Conservation (phyloP, 495 filamentous ascomycete genomes). For the Viridothelium virens region DNA sequence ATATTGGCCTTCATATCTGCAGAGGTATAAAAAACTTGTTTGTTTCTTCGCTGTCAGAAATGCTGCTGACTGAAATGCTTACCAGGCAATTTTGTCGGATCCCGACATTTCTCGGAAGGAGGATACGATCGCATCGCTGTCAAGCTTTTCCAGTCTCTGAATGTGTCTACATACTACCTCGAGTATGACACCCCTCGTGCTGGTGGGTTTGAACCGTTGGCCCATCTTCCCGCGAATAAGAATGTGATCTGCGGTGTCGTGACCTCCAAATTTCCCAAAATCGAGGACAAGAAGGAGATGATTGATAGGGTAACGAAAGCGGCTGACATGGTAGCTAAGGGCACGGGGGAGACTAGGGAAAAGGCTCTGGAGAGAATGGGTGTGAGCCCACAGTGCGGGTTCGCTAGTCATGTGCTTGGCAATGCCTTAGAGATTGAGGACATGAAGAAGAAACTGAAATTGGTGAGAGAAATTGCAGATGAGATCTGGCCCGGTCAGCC, state of each 20-base stretch:
- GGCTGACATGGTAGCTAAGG: slow-evolving; percentile 63
- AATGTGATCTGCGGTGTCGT: slow-evolving; percentile 70
- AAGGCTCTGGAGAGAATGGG: slow-evolving; percentile 55
- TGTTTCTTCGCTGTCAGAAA: slow-evolving; percentile 38
- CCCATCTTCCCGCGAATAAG: slow-evolving; percentile 61
- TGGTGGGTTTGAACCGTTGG: slow-evolving; percentile 72
- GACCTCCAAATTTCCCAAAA: slow-evolving; percentile 61
- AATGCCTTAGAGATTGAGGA: slow-evolving; percentile 53
- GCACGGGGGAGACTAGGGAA: slow-evolving; percentile 40
- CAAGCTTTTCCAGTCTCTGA: slow-evolving; percentile 68
- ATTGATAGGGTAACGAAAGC: slow-evolving; percentile 59
- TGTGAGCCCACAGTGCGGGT: slow-evolving; percentile 74
- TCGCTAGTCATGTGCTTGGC: slow-evolving; percentile 57
- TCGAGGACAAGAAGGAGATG: slow-evolving; percentile 69
- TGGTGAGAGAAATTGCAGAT: slow-evolving; percentile 44
- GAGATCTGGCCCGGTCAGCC: slow-evolving; percentile 43
- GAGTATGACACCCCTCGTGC: slow-evolving; percentile 73
- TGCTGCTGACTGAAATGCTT: slow-evolving; percentile 54
- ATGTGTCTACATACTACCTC: slow-evolving; percentile 73
- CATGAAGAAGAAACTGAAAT: slow-evolving; percentile 46
- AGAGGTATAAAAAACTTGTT: slow-evolving; percentile 15
- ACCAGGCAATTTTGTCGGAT: slow-evolving; percentile 72
- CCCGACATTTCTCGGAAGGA: slow-evolving; percentile 71
- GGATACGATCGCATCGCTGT: slow-evolving; percentile 73
- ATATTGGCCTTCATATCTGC: slow-evolving; percentile 38